Percentiles rank a stretch among this genome's conserved stretches.
Conservation (phyloP, 1,284 basidiomycete species). For the Cryptococcus maquisensis region DNA sequence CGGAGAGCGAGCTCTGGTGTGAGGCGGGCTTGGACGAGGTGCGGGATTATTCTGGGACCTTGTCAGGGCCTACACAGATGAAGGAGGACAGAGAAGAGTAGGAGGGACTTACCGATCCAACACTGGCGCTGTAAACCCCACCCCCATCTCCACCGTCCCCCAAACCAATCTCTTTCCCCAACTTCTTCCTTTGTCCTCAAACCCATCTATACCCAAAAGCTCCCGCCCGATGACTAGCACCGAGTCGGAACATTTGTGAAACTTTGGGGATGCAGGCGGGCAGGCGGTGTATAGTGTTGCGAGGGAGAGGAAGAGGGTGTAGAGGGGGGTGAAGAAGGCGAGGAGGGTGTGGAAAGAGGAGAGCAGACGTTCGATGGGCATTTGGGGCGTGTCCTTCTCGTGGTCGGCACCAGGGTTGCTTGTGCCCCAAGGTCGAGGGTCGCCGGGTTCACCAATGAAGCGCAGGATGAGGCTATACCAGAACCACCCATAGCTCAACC, state of each 20-base stretch:
- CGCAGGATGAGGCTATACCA: constrained; percentile 31
- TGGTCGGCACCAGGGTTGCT: background rate
- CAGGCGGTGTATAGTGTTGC: background rate
- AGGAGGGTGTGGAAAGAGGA: background rate
- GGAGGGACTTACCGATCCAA: constrained; percentile 29
- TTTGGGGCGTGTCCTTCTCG: background rate
- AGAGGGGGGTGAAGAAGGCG: background rate
- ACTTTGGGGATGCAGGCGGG: background rate
- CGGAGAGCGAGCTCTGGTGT: constrained; percentile 16
- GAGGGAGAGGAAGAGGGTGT: background rate
- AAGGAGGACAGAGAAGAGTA: background rate
- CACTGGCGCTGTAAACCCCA: constrained; percentile 19
- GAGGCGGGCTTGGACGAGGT: constrained; percentile 20
- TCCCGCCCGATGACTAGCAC: constrained; percentile 18
- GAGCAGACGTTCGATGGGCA: constrained; percentile 1
- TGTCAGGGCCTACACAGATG: background rate
- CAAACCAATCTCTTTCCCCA: constrained; percentile 19
- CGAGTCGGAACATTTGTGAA: constrained; percentile 5
- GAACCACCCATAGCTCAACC: constrained; percentile 48
- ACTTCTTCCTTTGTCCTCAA: constrained; percentile 1
- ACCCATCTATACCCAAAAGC: constrained; percentile 20
- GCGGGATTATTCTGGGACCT: constrained; percentile 23
- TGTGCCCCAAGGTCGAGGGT: background rate
- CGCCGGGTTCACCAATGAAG: constrained; percentile 18
- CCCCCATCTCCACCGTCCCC: constrained; percentile 19